A percentile compares a stretch with the other conserved stretches of the same genome.
Evolutionary conservation across 164 flowering plant genomes (phyloP).

Genomic region (Magnolia changhungtana): DNA sequence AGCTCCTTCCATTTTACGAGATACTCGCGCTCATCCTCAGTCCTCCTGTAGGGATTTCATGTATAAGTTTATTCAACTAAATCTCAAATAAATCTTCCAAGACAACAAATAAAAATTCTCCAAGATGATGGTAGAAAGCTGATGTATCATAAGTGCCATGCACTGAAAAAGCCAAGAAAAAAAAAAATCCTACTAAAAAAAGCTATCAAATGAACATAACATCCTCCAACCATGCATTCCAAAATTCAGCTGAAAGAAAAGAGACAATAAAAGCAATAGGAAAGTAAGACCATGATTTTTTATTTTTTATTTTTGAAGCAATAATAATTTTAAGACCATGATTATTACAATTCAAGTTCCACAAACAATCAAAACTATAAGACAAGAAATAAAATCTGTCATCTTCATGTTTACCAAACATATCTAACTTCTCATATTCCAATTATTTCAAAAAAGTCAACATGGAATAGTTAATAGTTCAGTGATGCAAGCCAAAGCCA

Average conservation of each 20-base stretch:
- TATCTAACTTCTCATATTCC: background rate
- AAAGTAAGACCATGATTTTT: background rate
- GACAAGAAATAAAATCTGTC: background rate
- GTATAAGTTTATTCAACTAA: background rate
- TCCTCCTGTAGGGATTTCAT: constrained; percentile 43
- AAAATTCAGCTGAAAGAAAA: background rate
- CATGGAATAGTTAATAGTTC: background rate
- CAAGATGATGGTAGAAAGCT: background rate
- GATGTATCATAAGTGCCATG: background rate
- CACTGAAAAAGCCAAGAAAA: background rate
- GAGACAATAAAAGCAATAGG: background rate
- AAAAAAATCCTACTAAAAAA: background rate
- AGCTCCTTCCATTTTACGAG: constrained; percentile 96
- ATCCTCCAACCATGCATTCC: background rate
- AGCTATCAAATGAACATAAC: background rate
- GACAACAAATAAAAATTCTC: background rate
- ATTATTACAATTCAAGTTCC: background rate
- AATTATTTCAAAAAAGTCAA: background rate
- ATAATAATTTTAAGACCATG: too few species aligned
- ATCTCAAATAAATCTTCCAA: background rate
- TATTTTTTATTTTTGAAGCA: too few species aligned
- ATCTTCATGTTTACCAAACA: background rate
- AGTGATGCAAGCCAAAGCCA: too few species aligned
- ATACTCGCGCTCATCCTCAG: constrained; percentile 74
- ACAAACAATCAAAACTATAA: background rate